phyloP scores from a whole-genome alignment of 129 eudicot genomes.

The Helianthus tuberosus region DNA sequence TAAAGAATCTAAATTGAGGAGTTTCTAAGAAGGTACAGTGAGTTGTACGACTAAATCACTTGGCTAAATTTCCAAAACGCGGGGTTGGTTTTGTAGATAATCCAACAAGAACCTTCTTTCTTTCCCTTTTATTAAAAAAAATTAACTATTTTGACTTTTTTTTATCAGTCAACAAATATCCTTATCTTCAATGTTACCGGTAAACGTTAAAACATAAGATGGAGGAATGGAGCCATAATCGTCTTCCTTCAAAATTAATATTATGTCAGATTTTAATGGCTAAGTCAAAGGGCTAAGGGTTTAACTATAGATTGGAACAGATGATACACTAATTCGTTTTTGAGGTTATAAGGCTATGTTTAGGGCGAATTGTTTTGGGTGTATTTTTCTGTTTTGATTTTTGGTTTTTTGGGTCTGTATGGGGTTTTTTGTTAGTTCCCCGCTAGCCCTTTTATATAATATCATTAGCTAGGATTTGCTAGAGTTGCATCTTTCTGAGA shows the following conservation, averaged over 20 bases:
- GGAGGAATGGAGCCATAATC: not conserved
- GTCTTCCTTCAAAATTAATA: not conserved
- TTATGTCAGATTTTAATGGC: too few species aligned
- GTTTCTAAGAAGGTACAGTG: constrained; percentile 23
- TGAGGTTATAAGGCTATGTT: too few species aligned
- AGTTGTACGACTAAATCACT: constrained; percentile 10
- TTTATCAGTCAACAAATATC: constrained; percentile 2
- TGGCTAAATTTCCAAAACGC: constrained; percentile 26
- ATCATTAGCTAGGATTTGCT: too few species aligned
- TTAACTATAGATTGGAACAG: too few species aligned
- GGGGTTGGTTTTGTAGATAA: constrained; percentile 16
- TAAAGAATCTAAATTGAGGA: not conserved
- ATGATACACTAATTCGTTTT: too few species aligned
- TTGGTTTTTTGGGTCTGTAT: too few species aligned
- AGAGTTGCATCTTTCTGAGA: too few species aligned
- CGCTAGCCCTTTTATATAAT: too few species aligned
- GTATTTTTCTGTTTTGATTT: too few species aligned
- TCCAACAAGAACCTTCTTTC: not conserved
- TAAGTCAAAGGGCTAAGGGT: too few species aligned
- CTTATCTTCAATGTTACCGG: not conserved
- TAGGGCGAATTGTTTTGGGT: too few species aligned
- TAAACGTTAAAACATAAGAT: not conserved
- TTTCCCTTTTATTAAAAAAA: constrained; percentile 1
- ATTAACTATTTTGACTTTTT: constrained; percentile 20
- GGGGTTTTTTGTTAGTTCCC: too few species aligned